These are phyloP conservation scores for Auricularia cornea DNA, from an alignment of 768 basidiomycete genomes.

Conservation along the genomic window DNA sequence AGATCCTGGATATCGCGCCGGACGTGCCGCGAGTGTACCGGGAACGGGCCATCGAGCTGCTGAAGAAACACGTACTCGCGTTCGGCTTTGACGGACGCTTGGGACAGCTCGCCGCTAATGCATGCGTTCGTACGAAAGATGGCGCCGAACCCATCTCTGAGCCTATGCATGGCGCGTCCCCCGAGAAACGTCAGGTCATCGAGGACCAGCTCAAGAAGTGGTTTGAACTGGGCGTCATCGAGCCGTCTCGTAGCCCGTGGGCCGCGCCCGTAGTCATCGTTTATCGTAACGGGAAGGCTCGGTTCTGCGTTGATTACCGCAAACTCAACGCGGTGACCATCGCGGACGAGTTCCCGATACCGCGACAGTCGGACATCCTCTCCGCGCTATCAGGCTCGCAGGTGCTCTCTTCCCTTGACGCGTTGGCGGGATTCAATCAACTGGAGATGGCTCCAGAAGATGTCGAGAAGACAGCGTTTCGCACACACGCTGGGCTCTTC, in stretches of 20 bases:
- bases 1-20: slow-evolving; percentile 11
- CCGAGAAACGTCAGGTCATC: slow-evolving; percentile 18
- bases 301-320: slow-evolving; percentile 29
- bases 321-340: slow-evolving; percentile 14
- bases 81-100: slow-evolving; percentile 26
- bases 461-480: slow-evolving; percentile 29
- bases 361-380: slow-evolving; percentile 10
- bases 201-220: slow-evolving; percentile 24
- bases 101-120: slow-evolving; percentile 18
- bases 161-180: slow-evolving; percentile 18
- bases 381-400: slow-evolving; percentile 25
- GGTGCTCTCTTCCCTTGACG: slow-evolving; percentile 27
- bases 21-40: slow-evolving; percentile 11
- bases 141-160: slow-evolving; percentile 15
- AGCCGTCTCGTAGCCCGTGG: slow-evolving; percentile 34
- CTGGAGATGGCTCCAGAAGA: slow-evolving; percentile 21
- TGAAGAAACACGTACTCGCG: slow-evolving; percentile 14
- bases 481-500: slow-evolving; percentile 30
- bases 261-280: slow-evolving; percentile 24
- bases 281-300: slow-evolving; percentile 29
- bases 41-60: slow-evolving; percentile 9
- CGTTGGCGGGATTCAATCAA: slow-evolving; percentile 34
- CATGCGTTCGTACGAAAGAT: slow-evolving; percentile 18
- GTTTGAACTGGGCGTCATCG: slow-evolving; percentile 31
- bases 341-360: too few relatives aligned